These are phyloP conservation scores for Gloeostereum incarnatum DNA, from an alignment of 768 basidiomycete genomes.

Conservation along the genomic window DNA sequence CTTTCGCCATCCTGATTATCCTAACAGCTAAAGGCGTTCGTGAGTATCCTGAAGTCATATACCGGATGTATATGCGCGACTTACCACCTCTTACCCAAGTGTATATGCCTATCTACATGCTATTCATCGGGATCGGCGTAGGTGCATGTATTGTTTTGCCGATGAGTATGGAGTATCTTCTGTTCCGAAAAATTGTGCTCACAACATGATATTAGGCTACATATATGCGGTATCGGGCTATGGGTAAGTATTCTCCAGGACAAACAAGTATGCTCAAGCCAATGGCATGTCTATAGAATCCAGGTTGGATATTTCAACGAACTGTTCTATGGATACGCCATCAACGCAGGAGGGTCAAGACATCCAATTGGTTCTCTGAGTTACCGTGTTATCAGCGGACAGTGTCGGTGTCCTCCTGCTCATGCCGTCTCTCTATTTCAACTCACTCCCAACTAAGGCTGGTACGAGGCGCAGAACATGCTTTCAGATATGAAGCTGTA, in stretches of 20 bases:
- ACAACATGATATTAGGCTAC: slow-evolving; percentile 11
- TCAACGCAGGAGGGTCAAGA: slow-evolving; percentile 14
- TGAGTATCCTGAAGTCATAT: not conserved
- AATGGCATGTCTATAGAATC: not conserved
- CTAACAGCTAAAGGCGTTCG: slow-evolving; percentile 12
- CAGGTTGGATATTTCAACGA: slow-evolving; percentile 16
- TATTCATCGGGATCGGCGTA: slow-evolving; percentile 14
- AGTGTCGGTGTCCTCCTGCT: slow-evolving; percentile 6
- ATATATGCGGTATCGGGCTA: slow-evolving; percentile 15
- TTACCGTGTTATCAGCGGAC: slow-evolving; percentile 16
- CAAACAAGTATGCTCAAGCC: not conserved
- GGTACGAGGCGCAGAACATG: slow-evolving; percentile 18
- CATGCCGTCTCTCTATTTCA: no score
- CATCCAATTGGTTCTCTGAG: slow-evolving; percentile 15
- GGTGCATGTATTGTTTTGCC: slow-evolving; percentile 12
- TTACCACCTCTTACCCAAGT: slow-evolving; percentile 3
- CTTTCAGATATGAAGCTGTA: slow-evolving; percentile 17
- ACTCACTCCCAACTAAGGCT: no score
- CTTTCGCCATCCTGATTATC: slow-evolving; percentile 11
- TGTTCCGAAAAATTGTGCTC: not conserved
- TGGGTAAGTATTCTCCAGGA: slow-evolving; percentile 10
- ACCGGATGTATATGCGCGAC: no score
- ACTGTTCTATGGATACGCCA: slow-evolving; percentile 15
- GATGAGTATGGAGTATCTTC: not conserved
- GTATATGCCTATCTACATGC: slow-evolving; percentile 15